These are phyloP conservation scores for Salpingoeca rosetta DNA, from an alignment of 78 protist species.

Conservation along the genomic window DNA sequence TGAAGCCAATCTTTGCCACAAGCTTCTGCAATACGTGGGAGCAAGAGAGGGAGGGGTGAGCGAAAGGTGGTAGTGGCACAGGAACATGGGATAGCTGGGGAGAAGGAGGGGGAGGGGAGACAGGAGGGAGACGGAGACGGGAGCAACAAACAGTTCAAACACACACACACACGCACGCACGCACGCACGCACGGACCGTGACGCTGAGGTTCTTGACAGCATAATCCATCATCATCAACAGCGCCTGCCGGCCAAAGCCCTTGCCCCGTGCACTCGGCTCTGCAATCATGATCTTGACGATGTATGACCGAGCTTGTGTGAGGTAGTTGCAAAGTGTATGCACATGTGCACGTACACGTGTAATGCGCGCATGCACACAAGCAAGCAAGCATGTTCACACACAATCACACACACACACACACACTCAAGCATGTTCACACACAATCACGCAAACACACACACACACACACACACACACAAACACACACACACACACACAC, in stretches of 20 bases:
- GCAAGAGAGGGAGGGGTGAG: not conserved
- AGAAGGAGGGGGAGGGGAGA: not conserved
- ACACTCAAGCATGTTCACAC: too few species aligned
- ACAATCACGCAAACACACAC: too few species aligned
- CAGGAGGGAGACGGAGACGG: not conserved
- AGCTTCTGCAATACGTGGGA: too few species aligned
- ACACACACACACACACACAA: too few species aligned
- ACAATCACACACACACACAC: too few species aligned
- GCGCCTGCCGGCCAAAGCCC: conserved; percentile 56
- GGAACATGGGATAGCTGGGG: too few species aligned
- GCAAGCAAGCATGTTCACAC: too few species aligned
- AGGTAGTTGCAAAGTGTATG: not conserved
- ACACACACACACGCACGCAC: too few species aligned
- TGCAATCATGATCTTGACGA: conserved; percentile 58
- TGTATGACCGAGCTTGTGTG: not conserved
- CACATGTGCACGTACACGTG: conserved; percentile 6
- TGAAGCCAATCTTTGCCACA: conserved; percentile 40
- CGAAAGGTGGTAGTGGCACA: not conserved
- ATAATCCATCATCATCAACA: conserved; percentile 46
- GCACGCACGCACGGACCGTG: not conserved
- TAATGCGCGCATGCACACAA: too few species aligned
- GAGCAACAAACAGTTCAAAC: not conserved
- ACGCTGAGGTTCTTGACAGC: too few species aligned
- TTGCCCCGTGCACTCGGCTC: conserved; percentile 40
- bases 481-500: too few species aligned